phyloP scores from a whole-genome alignment of 768 basidiomycete genomes.

The Vararia minispora region DNA sequence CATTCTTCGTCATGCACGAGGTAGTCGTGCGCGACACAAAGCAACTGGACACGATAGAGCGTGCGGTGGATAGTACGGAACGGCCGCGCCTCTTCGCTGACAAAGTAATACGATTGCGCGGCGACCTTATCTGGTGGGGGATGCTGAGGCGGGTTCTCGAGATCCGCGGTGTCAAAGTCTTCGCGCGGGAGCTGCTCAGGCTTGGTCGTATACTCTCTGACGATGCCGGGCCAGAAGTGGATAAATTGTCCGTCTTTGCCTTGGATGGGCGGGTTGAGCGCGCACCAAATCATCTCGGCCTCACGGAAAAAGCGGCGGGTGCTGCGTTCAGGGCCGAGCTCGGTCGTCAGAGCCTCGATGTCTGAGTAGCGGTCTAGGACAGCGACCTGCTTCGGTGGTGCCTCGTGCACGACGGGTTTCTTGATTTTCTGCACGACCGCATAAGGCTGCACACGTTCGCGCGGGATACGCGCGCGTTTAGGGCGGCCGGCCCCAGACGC shows the following conservation, averaged over 20 bases:
- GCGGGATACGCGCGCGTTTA: conserved; percentile 6
- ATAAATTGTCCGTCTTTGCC: conserved; percentile 39
- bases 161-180: not conserved
- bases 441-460: conserved; percentile 21
- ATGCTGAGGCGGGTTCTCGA: too few relatives aligned
- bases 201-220: conserved; percentile 46
- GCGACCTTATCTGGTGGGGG: too few relatives aligned
- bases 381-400: conserved; percentile 34
- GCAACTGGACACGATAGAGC: conserved; percentile 56
- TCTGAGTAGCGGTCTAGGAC: conserved; percentile 54
- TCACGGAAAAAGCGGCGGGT: conserved; percentile 53
- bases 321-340: conserved; percentile 29
- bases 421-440: conserved; percentile 29
- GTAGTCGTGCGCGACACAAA: conserved; percentile 42
- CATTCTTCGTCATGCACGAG: conserved; percentile 44
- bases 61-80: too few relatives aligned
- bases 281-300: conserved; percentile 65
- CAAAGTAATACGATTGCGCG: too few relatives aligned
- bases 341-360: conserved; percentile 43
- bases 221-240: conserved; percentile 62
- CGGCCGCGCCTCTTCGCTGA: too few relatives aligned
- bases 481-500: conserved; percentile 3
- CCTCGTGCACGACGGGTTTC: conserved; percentile 22
- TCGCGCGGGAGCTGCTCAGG: conserved; percentile 27
- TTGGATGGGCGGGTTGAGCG: conserved; percentile 38